Evolutionary conservation across 148 eudicot species (phyloP), one percentile per base, ranked within the genome.

Genomic region (Nyssa sinensis): DNA sequence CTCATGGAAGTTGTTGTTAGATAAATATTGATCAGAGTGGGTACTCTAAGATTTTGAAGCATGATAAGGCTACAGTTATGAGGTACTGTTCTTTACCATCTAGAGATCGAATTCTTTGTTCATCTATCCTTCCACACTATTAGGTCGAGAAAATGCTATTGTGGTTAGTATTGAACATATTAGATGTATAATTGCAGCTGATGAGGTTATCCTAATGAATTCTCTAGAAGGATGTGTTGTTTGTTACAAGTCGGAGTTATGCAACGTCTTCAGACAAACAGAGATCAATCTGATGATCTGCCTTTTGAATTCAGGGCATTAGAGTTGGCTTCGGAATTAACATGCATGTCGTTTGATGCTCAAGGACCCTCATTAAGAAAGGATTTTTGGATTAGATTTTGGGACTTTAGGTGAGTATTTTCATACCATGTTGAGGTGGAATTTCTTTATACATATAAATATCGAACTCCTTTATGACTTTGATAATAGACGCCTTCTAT

Each of bases 301-400:
- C 97, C 98, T 80, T 94, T 94, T 74, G 98, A 94, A 73, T 92
- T 94, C 79, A 90, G 82, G 81, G 95, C 98, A 66, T 74, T 94
- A 79, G 98, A 94, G 89, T 87, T 94, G 78, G 93, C 96, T 62
- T 73, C 92, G 93, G 98, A 94, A 75, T 80, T 92, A 63, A 90
- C 96, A 67, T 94, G 98, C 88, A 87, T 83, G 75, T 92, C 96
- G 59, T 83, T 94, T 30, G 98, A 94, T 87, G 69, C 91, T 79
- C 98, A 94, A 96, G 98, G 92, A 87, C 62, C n/a, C n/a, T n/a
- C n/a, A n/a, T n/a, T n/a, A n/a, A n/a, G n/a, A n/a, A n/a, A n/a
- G n/a, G n/a, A n/a, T n/a, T n/a, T n/a, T n/a, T n/a, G n/a, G n/a
- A n/a, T n/a, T n/a, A n/a, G n/a, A n/a, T n/a, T n/a, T n/a, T n/a